Base-by-base conservation (phyloP, 441 rosid genomes). In the Lepidium campestre region DNA sequence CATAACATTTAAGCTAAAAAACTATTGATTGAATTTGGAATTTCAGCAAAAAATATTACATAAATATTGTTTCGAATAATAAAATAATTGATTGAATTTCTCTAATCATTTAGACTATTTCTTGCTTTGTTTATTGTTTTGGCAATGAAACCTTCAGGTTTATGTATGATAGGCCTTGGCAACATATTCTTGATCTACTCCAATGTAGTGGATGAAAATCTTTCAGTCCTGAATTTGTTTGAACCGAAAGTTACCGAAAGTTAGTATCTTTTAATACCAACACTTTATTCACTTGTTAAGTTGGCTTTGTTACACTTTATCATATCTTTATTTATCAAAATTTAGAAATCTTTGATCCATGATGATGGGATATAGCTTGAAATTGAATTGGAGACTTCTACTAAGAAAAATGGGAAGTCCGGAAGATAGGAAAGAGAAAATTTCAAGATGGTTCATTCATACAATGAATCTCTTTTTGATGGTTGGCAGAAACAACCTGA, bases 401-500 rank as follows among this genome's bases (percentile, higher is more conserved):
- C 62, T 62, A 35, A 44, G 15, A 77, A 49, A 55, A 67, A 76
- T 34, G 86, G 75, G 36, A 83, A 77, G 74, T 49, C 73, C 0
- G 94, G 98, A 65, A 86, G 97, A 75, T 92, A 90, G 95, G 97
- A 76, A 52, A 84, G 99, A 79, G 80, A 62, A 44, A 88, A 83
- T 34, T 94, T 87, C 57, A 91, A 83, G 87, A 88, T 94, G 47
- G 69, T 80, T 69, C 71, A 91, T 75, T 91, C 99, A 3, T 94
- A 91, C 65, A 83, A 83, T 47, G 98, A 97, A 15, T 72, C 67
- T 65, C 85, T 95, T 9, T 94, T 94, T 72, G 99, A 91, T 80
- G 99, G 99, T 62, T 95, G 99, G 98, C 98, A 92, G 79, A 92
- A 84, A 58, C 97, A 95, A 71, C 98, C 97, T 27, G 88, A 78